Percentiles rank a stretch among this genome's conserved stretches.
These are phyloP conservation scores for Phlegmacium glaucopus DNA, from an alignment of 768 basidiomycete species.

Conservation along the genomic window DNA sequence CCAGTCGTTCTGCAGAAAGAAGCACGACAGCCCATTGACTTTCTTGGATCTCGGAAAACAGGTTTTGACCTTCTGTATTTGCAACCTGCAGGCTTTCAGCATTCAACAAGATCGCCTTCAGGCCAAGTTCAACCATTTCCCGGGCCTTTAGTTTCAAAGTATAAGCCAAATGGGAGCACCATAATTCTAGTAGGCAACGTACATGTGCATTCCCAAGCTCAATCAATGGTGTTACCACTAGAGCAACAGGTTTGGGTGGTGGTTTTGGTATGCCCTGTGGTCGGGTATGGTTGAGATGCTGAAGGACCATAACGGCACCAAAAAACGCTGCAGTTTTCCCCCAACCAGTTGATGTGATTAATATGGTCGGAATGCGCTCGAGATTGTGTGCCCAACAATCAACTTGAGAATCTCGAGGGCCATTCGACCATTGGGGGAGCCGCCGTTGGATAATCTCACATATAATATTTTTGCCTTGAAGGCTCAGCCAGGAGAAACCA, in stretches of 20 bases:
- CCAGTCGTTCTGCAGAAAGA: constrained; percentile 15
- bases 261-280: constrained; percentile 4
- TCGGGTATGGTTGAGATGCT: constrained; percentile 10
- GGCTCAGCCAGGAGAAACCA: neutral
- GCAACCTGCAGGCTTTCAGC: constrained; percentile 12
- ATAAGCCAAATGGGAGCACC: neutral
- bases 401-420: constrained; percentile 11
- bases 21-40: constrained; percentile 17
- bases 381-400: constrained; percentile 18
- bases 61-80: constrained; percentile 9
- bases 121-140: constrained; percentile 14
- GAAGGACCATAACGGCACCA: constrained; percentile 11
- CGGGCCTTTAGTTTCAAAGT: constrained; percentile 10
- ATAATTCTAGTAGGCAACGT: constrained; percentile 1
- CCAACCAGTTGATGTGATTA: constrained; percentile 17
- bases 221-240: constrained; percentile 20
- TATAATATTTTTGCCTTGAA: constrained; percentile 7
- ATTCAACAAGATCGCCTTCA: constrained; percentile 15
- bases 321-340: constrained; percentile 19
- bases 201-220: constrained; percentile 22
- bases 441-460: constrained; percentile 10
- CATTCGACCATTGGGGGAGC: constrained; percentile 19
- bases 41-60: constrained; percentile 14
- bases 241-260: constrained; percentile 10
- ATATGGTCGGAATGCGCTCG: constrained; percentile 11